phyloP scores from a whole-genome alignment of 2,329 filamentous ascomycete species.

The Calcarisporium arbuscula region DNA sequence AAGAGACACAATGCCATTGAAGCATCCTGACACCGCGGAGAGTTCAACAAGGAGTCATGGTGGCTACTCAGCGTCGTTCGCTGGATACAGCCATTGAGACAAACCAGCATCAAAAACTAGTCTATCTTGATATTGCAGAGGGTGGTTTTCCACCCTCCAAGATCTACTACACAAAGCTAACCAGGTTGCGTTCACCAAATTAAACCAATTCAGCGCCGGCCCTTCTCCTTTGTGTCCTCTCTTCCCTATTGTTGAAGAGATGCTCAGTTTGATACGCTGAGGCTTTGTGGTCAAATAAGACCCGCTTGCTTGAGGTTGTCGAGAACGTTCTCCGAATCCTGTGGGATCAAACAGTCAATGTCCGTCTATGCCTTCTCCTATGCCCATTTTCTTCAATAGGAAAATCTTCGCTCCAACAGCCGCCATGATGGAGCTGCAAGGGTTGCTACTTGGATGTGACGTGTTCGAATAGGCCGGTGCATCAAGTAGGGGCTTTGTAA shows the following conservation, averaged over 20 bases:
- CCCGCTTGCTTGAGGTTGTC: slow-evolving; percentile 21
- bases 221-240: slow-evolving; percentile 20
- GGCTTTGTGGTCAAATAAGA: slow-evolving; percentile 22
- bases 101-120: slow-evolving; percentile 3
- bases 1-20: no score
- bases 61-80: not conserved
- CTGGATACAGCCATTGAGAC: not conserved
- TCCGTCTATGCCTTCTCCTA: slow-evolving; percentile 20
- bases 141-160: slow-evolving; percentile 39
- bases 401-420: slow-evolving; percentile 3
- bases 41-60: slow-evolving; percentile 3
- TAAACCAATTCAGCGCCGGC: slow-evolving; percentile 16
- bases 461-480: no score
- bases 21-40: no score
- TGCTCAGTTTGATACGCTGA: slow-evolving; percentile 23
- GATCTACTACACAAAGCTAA: slow-evolving; percentile 33
- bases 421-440: not conserved
- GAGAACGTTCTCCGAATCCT: slow-evolving; percentile 20
- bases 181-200: slow-evolving; percentile 18
- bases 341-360: slow-evolving; percentile 13
- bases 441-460: no score
- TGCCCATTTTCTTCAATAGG: slow-evolving; percentile 3
- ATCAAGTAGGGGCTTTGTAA: no score
- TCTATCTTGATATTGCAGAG: slow-evolving; percentile 36
- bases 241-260: slow-evolving; percentile 27